A percentile compares a stretch with the other conserved stretches of the same genome.
Evolutionary conservation across 169 alveolate genomes (phyloP).

Genomic region (Plasmodium malariae): DNA sequence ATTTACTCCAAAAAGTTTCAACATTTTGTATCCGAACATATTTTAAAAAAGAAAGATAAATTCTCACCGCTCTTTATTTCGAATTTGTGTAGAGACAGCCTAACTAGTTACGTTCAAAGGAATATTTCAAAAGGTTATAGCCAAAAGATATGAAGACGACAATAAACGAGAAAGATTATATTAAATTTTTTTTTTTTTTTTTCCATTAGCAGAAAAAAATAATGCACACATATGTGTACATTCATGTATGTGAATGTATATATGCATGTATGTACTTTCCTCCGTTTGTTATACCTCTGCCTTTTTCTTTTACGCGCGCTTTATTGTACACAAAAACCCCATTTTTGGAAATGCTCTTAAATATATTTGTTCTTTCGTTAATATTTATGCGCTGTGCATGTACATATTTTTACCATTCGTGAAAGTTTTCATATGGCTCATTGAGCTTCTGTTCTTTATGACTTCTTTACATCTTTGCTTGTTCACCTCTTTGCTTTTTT

Average conservation of each 20-base stretch:
- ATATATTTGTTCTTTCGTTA: too few relatives aligned
- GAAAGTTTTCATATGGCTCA: too few relatives aligned
- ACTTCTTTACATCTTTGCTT: neutral
- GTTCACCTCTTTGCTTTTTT: neutral
- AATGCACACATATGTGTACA: neutral
- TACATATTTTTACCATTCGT: too few relatives aligned
- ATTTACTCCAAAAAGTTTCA: conserved; percentile 13
- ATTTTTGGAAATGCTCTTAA: too few relatives aligned
- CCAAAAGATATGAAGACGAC: too few relatives aligned
- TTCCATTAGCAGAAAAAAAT: conserved; percentile 9
- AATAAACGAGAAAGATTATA: neutral
- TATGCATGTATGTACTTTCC: neutral
- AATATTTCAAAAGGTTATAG: conserved; percentile 36
- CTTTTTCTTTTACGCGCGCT: too few relatives aligned
- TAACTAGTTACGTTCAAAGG: conserved; percentile 9
- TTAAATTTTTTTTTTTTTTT: neutral
- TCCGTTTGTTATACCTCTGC: neutral
- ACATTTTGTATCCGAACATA: conserved; percentile 16
- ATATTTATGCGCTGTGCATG: too few relatives aligned
- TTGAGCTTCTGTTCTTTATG: too few relatives aligned
- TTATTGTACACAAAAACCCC: too few relatives aligned
- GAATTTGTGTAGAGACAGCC: conserved; percentile 12
- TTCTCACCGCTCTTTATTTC: conserved; percentile 43
- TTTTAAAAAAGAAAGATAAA: conserved; percentile 5
- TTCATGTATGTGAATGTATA: too few relatives aligned